Conservation (phyloP, 2,329 filamentous ascomycete species). For the Cryphonectria nitschkei region DNA sequence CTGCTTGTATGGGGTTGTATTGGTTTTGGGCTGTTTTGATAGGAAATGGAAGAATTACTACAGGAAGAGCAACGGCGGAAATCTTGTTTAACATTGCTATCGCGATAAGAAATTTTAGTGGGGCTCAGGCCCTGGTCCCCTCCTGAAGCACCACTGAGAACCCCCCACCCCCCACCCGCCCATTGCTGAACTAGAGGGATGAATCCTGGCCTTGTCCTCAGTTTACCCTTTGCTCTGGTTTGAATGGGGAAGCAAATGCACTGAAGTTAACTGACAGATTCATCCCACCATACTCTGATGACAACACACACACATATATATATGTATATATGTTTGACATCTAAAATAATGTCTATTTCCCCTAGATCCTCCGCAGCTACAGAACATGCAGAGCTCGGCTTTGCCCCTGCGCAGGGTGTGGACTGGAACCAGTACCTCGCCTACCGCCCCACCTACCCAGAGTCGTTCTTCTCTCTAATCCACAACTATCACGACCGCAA, state of each 20-base stretch:
- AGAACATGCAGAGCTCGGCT: conserved; percentile 20
- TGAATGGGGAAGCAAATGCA: background rate
- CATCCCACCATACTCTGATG: background rate
- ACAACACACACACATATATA: too few relatives aligned
- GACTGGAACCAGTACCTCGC: conserved; percentile 31
- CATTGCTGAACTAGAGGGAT: background rate
- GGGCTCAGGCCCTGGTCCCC: background rate
- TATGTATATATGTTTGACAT: background rate
- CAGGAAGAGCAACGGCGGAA: background rate
- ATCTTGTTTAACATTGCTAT: conserved; percentile 8
- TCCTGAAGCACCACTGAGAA: background rate
- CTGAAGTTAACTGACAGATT: background rate
- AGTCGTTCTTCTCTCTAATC: conserved; percentile 31
- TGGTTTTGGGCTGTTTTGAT: background rate
- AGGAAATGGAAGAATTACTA: background rate
- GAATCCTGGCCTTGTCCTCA: background rate
- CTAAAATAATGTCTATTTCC: background rate
- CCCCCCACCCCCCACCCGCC: too few relatives aligned
- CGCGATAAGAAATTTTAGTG: conserved; percentile 26
- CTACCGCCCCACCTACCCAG: conserved; percentile 29
- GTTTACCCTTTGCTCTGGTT: background rate
- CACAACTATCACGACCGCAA: conserved; percentile 30
- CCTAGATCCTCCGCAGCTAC: background rate
- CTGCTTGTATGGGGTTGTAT: background rate
- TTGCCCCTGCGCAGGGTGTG: conserved; percentile 21